Conservation (phyloP, 108 stramenopile species). For the Skeletonema tropicum region DNA sequence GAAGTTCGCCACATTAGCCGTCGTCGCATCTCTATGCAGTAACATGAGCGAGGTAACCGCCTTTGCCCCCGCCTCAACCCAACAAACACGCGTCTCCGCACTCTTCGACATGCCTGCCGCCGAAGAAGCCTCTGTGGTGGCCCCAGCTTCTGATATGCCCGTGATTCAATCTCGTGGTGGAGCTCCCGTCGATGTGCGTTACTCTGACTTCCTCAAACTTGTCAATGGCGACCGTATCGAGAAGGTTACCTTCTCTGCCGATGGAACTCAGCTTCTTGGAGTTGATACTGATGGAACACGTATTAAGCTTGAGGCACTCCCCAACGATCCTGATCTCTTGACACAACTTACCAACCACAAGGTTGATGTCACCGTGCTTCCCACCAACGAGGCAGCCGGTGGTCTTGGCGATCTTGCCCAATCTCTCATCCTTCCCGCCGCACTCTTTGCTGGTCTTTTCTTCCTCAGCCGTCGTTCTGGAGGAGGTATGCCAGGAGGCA, state of each 20-base stretch:
- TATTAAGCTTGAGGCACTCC: constrained; percentile 58
- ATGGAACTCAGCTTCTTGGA: constrained; percentile 88
- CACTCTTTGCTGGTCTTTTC: constrained; percentile 91
- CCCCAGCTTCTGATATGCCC: constrained; percentile 31
- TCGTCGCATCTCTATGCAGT: constrained; percentile 27
- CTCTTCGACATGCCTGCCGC: constrained; percentile 40
- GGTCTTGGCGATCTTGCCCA: constrained; percentile 82
- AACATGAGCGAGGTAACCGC: constrained; percentile 23
- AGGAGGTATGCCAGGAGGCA: constrained; percentile 59
- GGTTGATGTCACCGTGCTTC: constrained; percentile 91
- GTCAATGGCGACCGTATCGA: constrained; percentile 69
- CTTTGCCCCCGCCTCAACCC: constrained; percentile 29
- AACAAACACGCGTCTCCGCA: background rate
- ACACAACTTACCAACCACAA: constrained; percentile 90
- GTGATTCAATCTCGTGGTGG: constrained; percentile 62
- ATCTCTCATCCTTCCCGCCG: constrained; percentile 83
- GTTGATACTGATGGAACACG: constrained; percentile 89
- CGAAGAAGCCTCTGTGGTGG: constrained; percentile 26
- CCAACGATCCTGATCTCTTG: constrained; percentile 75
- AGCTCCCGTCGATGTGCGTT: constrained; percentile 71
- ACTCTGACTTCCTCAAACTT: constrained; percentile 72
- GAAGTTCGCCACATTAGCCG: constrained; percentile 47
- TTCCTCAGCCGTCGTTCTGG: constrained; percentile 86
- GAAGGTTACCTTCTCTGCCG: constrained; percentile 86
- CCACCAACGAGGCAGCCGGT: constrained; percentile 74